A percentile compares a stretch with the other conserved stretches of the same genome.
Evolutionary conservation across 305 asterid species (phyloP).

Genomic region (Stenogyne calaminthoides): DNA sequence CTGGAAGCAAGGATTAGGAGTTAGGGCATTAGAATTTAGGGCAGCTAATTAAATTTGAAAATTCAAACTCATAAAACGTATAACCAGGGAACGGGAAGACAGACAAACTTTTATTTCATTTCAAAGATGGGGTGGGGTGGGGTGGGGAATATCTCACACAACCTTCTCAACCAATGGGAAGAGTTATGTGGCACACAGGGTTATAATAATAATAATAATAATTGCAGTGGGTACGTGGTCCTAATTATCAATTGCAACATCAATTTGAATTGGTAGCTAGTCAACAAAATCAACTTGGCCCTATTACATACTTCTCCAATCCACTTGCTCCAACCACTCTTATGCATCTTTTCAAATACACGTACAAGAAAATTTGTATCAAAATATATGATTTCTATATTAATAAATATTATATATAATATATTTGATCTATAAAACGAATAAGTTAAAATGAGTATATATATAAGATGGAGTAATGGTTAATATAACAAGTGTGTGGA

Average conservation of each 20-base stretch:
- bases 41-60: conserved; percentile 20
- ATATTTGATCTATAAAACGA: neutral
- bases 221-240: conserved; percentile 16
- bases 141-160: conserved; percentile 30
- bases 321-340: conserved; percentile 18
- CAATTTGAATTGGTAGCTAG: conserved; percentile 12
- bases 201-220: neutral
- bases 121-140: neutral
- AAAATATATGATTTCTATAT: neutral
- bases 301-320: conserved; percentile 25
- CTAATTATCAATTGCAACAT: conserved; percentile 17
- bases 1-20: conserved; percentile 22
- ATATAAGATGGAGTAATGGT: neutral
- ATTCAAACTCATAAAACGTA: conserved; percentile 19
- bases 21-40: neutral
- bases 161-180: conserved; percentile 45
- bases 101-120: neutral
- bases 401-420: neutral
- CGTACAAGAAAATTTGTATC: neutral
- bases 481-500: neutral
- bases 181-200: conserved; percentile 45
- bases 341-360: neutral
- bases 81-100: conserved; percentile 1
- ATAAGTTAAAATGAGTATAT: neutral
- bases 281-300: conserved; percentile 64